These are phyloP conservation scores for Rhodosporidiobolus odoratus DNA, from an alignment of 768 basidiomycete species.

Conservation along the genomic window DNA sequence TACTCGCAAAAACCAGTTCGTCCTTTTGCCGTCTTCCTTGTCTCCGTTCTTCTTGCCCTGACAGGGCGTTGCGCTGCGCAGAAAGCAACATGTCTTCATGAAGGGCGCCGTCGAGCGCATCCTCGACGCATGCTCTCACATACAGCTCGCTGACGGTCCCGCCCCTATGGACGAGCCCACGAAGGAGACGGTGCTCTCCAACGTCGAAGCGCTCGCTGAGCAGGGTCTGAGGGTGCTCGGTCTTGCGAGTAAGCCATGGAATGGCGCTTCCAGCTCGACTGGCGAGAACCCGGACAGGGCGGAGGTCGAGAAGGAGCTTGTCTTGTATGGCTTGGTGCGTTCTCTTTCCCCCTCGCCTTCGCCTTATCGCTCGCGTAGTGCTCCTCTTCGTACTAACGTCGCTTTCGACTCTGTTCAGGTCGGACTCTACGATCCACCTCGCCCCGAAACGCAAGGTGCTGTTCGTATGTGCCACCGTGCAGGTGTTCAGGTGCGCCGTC, in stretches of 20 bases:
- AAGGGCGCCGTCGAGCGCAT: conserved; percentile 48
- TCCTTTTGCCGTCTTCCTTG: not conserved
- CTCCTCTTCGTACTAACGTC: too few species aligned
- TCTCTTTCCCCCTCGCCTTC: too few species aligned
- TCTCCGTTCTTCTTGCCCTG: not conserved
- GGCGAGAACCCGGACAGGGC: conserved; percentile 48
- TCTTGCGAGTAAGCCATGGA: conserved; percentile 45
- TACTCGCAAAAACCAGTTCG: conserved; percentile 21
- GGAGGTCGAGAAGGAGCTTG: conserved; percentile 53
- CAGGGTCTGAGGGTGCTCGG: conserved; percentile 50
- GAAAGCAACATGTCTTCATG: conserved; percentile 40
- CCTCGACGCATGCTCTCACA: conserved; percentile 51
- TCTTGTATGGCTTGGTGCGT: conserved; percentile 52
- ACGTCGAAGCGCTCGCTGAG: conserved; percentile 46
- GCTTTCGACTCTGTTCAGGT: conserved; percentile 32
- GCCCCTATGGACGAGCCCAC: conserved; percentile 41
- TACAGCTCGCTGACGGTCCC: conserved; percentile 41
- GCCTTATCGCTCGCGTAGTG: too few species aligned
- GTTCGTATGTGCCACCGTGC: conserved; percentile 55
- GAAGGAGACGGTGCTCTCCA: conserved; percentile 42
- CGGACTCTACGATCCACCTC: conserved; percentile 59
- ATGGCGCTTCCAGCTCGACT: conserved; percentile 44
- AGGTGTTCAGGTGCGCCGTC: conserved; percentile 55
- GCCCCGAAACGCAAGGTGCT: conserved; percentile 55
- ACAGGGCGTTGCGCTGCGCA: too few species aligned